phyloP scores from a whole-genome alignment of 1,139 yeast genomes.

The Sugiyamaella paludigena region DNA sequence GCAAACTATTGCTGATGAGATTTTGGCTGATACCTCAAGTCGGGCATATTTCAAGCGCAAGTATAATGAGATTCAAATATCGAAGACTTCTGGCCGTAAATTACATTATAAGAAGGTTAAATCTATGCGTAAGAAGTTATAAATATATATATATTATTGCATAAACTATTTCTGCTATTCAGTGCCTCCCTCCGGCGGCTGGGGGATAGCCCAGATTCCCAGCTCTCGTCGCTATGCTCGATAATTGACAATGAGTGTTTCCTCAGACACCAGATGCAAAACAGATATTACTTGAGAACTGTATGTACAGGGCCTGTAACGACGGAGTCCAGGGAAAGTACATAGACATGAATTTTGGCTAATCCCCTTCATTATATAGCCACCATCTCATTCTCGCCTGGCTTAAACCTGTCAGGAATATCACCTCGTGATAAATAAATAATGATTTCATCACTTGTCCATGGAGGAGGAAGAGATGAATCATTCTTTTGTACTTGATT shows the following conservation, averaged over 20 bases:
- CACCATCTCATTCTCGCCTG: not conserved
- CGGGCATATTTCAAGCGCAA: conserved; percentile 80
- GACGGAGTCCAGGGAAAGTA: too few relatives aligned
- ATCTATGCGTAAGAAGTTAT: conserved; percentile 53
- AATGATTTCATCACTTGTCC: conserved; percentile 33
- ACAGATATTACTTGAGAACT: too few relatives aligned
- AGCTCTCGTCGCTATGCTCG: too few relatives aligned
- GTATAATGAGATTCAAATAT: conserved; percentile 71
- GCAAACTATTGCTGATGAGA: conserved; percentile 73
- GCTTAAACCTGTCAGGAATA: conserved; percentile 14
- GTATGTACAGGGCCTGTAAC: too few relatives aligned
- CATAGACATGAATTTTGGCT: too few relatives aligned
- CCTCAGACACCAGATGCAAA: too few relatives aligned
- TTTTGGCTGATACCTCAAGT: conserved; percentile 69
- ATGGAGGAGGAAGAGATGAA: conserved; percentile 11
- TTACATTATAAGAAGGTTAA: conserved; percentile 64
- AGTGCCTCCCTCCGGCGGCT: too few relatives aligned
- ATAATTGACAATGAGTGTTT: too few relatives aligned
- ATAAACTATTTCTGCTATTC: not conserved
- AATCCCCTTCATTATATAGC: not conserved
- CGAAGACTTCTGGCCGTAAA: conserved; percentile 74
- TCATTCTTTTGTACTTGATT: conserved; percentile 1
- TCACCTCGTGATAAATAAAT: conserved; percentile 31
- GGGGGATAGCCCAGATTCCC: too few relatives aligned
- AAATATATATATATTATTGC: conserved; percentile 8